phyloP scores from a whole-genome alignment of 108 stramenopile species.

The Fragilaria radians region DNA sequence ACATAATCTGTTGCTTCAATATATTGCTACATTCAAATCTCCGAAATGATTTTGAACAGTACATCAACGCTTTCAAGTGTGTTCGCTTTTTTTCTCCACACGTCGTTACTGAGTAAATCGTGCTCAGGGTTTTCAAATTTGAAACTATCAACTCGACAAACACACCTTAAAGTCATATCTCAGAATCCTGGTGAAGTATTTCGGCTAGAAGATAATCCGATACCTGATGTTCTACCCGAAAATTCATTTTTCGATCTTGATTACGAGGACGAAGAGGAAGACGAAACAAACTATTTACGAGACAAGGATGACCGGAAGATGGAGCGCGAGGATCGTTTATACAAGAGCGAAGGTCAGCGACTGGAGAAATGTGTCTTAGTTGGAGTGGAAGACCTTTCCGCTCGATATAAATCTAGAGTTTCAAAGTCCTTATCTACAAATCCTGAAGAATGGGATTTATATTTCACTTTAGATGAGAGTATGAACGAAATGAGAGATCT shows the following conservation, averaged over 20 bases:
- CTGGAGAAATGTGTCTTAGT: slow-evolving; percentile 70
- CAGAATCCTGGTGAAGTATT: slow-evolving; percentile 2
- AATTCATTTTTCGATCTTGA: slow-evolving; percentile 15
- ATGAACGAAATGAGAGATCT: slow-evolving; percentile 93
- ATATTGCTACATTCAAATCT: too few species aligned
- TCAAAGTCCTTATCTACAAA: neutral
- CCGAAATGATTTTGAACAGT: too few species aligned
- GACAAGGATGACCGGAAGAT: slow-evolving; percentile 65
- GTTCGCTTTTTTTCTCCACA: too few species aligned
- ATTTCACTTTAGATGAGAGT: slow-evolving; percentile 84
- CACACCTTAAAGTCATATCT: slow-evolving; percentile 1
- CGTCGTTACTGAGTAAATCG: too few species aligned
- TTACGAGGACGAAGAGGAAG: slow-evolving; percentile 16
- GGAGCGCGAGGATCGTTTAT: slow-evolving; percentile 79
- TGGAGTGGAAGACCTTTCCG: slow-evolving; percentile 68
- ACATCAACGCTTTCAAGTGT: too few species aligned
- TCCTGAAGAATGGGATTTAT: slow-evolving; percentile 20
- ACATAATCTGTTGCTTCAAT: too few species aligned
- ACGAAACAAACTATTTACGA: slow-evolving; percentile 19
- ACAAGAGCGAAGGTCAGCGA: slow-evolving; percentile 38
- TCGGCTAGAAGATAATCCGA: neutral
- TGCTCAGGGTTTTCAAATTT: too few species aligned
- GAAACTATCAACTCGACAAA: too few species aligned
- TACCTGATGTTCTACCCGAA: neutral
- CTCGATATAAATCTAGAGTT: slow-evolving; percentile 23